phyloP scores from a whole-genome alignment of 805 yeast genomes.

The Candida tibetensis region DNA sequence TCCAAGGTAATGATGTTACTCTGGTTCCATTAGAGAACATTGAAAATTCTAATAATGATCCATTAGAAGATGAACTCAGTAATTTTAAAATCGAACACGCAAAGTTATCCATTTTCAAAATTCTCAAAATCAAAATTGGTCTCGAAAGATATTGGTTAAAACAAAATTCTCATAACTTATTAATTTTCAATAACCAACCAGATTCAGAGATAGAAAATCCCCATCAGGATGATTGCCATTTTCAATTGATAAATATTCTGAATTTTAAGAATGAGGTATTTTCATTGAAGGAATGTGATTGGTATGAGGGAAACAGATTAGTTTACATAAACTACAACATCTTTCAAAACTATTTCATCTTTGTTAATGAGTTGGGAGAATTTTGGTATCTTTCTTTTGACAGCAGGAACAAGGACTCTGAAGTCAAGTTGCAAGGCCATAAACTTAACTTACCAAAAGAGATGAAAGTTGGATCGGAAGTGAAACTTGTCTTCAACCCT shows the following conservation, averaged over 20 bases:
- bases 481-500: constrained; percentile 22
- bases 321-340: constrained; percentile 23
- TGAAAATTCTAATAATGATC: constrained; percentile 29
- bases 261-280: constrained; percentile 28
- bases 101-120: constrained; percentile 27
- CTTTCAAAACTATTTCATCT: constrained; percentile 25
- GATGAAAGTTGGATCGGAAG: not conserved
- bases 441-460: not conserved
- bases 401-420: constrained; percentile 1
- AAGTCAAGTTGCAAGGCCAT: constrained; percentile 12
- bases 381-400: constrained; percentile 18
- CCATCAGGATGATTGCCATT: constrained; percentile 9
- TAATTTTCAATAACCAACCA: constrained; percentile 22
- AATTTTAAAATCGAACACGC: constrained; percentile 26
- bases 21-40: constrained; percentile 30
- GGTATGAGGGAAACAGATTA: constrained; percentile 25
- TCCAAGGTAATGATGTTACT: constrained; percentile 22
- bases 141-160: constrained; percentile 35
- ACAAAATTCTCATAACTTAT: constrained; percentile 37
- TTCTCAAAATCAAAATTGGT: constrained; percentile 33
- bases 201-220: constrained; percentile 1
- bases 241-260: constrained; percentile 36
- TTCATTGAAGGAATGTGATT: constrained; percentile 23
- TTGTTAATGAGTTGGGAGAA: constrained; percentile 24
- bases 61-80: constrained; percentile 31